Percentiles rank a stretch among this genome's conserved stretches.
Evolutionary conservation across 2,329 filamentous ascomycete species (phyloP).

Genomic region (Phialophora macrospora): DNA sequence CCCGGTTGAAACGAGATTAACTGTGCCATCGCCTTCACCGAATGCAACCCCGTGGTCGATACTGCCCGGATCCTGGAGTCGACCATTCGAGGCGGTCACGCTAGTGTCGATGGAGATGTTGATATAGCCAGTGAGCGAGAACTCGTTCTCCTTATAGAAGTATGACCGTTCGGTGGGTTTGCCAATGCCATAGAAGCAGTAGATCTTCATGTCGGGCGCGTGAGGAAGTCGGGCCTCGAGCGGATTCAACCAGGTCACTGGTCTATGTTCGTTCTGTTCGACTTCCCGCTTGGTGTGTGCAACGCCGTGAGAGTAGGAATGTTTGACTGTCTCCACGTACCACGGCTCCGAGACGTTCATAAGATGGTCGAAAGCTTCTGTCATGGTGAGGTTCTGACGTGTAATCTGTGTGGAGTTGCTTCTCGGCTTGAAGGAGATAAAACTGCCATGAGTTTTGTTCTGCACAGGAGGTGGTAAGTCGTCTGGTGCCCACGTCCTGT

Average conservation of each 20-base stretch:
- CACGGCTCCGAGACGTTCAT: conserved; percentile 79
- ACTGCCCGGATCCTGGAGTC: conserved; percentile 43
- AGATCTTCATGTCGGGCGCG: conserved; percentile 89
- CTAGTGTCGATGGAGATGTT: conserved; percentile 76
- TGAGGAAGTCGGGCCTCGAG: conserved; percentile 87
- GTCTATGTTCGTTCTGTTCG: conserved; percentile 76
- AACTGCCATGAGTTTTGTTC: conserved; percentile 70
- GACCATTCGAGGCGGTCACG: conserved; percentile 58
- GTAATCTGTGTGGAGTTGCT: conserved; percentile 58
- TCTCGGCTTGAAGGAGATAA: conserved; percentile 78
- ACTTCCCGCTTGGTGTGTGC: conserved; percentile 80
- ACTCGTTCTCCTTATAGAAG: conserved; percentile 73
- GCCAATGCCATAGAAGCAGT: conserved; percentile 93
- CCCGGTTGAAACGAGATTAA: conserved; percentile 85
- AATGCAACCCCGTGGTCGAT: conserved; percentile 89
- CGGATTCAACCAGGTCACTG: conserved; percentile 90
- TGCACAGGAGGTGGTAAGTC: conserved; percentile 70
- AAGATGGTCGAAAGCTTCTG: conserved; percentile 76
- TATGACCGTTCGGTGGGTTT: conserved; percentile 93
- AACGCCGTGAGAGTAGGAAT: conserved; percentile 85
- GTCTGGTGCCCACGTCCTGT: conserved; percentile 83
- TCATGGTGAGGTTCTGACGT: conserved; percentile 77
- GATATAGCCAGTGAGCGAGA: conserved; percentile 57
- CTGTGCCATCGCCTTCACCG: conserved; percentile 94
- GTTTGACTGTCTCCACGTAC: conserved; percentile 75